Evolutionary conservation across 228 moss, liverwort and hornwort genomes (phyloP).

Genomic region (Sphagnum fallax): DNA sequence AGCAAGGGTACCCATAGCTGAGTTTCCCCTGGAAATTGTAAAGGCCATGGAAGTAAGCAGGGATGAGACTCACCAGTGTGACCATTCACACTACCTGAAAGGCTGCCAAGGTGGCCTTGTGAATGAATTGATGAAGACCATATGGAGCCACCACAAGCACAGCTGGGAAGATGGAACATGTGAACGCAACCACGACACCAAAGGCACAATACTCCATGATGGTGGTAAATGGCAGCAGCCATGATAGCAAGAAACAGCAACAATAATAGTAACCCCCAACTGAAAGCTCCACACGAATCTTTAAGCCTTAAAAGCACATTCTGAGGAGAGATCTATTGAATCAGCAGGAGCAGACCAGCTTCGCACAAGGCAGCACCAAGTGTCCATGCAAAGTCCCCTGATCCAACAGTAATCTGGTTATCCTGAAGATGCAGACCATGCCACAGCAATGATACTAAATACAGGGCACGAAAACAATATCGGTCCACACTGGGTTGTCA

Average conservation of each 20-base stretch:
- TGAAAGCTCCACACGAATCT: conserved; percentile 21
- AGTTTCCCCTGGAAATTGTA: no score
- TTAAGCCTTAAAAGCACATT: conserved; percentile 19
- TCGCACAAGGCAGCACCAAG: conserved; percentile 92
- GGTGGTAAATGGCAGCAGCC: conserved; percentile 35
- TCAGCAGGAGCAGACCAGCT: conserved; percentile 77
- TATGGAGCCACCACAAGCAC: conserved; percentile 29
- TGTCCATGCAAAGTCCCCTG: conserved; percentile 98
- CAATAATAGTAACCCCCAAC: conserved; percentile 45
- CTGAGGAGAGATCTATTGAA: conserved; percentile 25
- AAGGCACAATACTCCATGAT: conserved; percentile 35
- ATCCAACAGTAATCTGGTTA: conserved; percentile 74
- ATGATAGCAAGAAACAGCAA: conserved; percentile 42
- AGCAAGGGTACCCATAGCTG: no score
- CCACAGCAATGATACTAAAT: conserved; percentile 69
- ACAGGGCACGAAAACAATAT: conserved; percentile 96
- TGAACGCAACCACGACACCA: conserved; percentile 66
- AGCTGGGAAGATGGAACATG: conserved; percentile 43
- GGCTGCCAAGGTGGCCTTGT: conserved; percentile 41
- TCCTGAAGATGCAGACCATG: conserved; percentile 85
- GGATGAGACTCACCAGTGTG: conserved; percentile 34
- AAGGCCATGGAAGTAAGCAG: background rate
- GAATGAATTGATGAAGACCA: conserved; percentile 53
- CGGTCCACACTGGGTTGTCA: conserved; percentile 89
- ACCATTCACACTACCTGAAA: conserved; percentile 42